Conservation (phyloP, 2,329 filamentous ascomycete genomes). For the Parastagonospora nodorum region DNA sequence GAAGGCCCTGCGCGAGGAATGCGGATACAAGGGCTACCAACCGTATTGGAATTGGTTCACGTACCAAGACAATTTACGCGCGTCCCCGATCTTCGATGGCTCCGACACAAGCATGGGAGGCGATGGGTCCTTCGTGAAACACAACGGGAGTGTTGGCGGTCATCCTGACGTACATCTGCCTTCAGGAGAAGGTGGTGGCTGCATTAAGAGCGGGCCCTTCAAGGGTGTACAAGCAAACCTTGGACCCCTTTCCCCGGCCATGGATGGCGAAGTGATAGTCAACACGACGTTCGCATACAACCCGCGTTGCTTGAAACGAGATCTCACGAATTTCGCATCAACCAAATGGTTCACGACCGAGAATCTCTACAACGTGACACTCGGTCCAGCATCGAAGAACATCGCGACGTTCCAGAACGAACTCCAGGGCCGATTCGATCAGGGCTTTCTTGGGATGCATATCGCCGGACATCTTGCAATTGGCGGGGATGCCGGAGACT, state of each 20-base stretch:
- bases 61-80: constrained; percentile 31
- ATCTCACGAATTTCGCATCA: constrained; percentile 35
- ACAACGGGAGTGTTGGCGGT: constrained; percentile 26
- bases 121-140: constrained; percentile 21
- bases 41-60: constrained; percentile 58
- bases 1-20: constrained; percentile 45
- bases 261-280: constrained; percentile 14
- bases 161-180: constrained; percentile 14
- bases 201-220: constrained; percentile 23
- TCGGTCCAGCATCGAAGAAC: constrained; percentile 57
- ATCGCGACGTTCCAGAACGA: constrained; percentile 43
- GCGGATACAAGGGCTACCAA: constrained; percentile 42
- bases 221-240: constrained; percentile 25
- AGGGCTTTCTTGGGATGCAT: constrained; percentile 44
- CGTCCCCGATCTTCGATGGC: constrained; percentile 33
- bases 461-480: constrained; percentile 44
- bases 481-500: constrained; percentile 43
- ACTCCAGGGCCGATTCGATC: constrained; percentile 25
- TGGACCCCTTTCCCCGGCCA: constrained; percentile 19
- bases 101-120: constrained; percentile 43
- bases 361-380: constrained; percentile 51
- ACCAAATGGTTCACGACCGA: constrained; percentile 18
- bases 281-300: constrained; percentile 24
- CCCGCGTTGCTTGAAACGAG: constrained; percentile 41
- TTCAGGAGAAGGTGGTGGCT: constrained; percentile 26